Percentiles rank a stretch among this genome's conserved stretches.
phyloP scores from a whole-genome alignment of 2,329 filamentous ascomycete genomes.

The Penicillium glabrum region DNA sequence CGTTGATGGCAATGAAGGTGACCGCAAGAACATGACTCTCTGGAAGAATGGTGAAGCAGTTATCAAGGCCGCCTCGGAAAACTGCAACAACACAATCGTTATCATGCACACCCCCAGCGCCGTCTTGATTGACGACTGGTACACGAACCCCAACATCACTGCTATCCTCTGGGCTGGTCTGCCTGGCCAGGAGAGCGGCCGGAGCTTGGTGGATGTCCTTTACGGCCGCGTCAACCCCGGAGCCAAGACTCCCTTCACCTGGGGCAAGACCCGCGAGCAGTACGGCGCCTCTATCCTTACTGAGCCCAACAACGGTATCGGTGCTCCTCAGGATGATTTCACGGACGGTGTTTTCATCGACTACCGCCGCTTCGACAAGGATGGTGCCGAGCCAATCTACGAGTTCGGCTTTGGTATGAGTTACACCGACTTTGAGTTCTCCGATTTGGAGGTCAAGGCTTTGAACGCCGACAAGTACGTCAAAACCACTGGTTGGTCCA shows the following conservation, averaged over 20 bases:
- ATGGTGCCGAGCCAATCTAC: slow-evolving; percentile 57
- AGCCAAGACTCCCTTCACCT: slow-evolving; percentile 63
- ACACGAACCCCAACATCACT: slow-evolving; percentile 65
- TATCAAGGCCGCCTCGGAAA: slow-evolving; percentile 74
- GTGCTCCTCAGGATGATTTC: slow-evolving; percentile 60
- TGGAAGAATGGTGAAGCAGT: slow-evolving; percentile 81
- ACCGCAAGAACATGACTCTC: slow-evolving; percentile 88
- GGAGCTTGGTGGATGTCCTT: slow-evolving; percentile 70
- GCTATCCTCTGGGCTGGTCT: slow-evolving; percentile 75
- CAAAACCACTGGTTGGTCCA: slow-evolving; percentile 54
- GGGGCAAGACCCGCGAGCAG: slow-evolving; percentile 53
- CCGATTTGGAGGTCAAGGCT: slow-evolving; percentile 53
- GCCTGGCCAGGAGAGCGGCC: slow-evolving; percentile 73
- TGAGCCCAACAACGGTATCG: slow-evolving; percentile 56
- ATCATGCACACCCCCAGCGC: slow-evolving; percentile 84
- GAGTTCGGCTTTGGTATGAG: slow-evolving; percentile 64
- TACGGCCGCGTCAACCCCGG: slow-evolving; percentile 67
- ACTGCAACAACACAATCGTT: slow-evolving; percentile 87
- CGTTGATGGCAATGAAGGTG: slow-evolving; percentile 79
- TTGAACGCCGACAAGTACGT: slow-evolving; percentile 50
- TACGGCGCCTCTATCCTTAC: slow-evolving; percentile 60
- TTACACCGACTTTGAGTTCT: slow-evolving; percentile 64
- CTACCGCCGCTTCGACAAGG: slow-evolving; percentile 54
- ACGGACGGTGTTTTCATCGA: slow-evolving; percentile 61
- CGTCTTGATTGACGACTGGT: slow-evolving; percentile 68